Evolutionary conservation across 805 yeast species (phyloP), one percentile per base, ranked within the genome.

Genomic region (Metschnikowia similis): DNA sequence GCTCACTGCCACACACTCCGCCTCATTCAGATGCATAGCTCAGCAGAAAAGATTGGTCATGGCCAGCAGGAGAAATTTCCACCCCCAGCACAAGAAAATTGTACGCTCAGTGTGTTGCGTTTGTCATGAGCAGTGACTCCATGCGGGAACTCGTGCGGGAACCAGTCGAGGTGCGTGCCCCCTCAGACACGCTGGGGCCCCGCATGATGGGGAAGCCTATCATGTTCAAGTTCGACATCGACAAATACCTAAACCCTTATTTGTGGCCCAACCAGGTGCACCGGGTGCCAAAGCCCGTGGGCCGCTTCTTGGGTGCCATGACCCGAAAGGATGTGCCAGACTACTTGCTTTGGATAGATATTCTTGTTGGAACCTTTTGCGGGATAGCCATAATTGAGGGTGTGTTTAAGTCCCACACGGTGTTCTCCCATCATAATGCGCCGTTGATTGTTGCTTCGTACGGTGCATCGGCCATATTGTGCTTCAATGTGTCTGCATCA

Each of bases 401-500:
- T 0, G 67, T 80, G 0, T 80, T 79, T 58, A 65, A 61, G 52
- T 59, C 61, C 45, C 65, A 65, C 45, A 66, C 70, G 0, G 75
- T 69, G 0, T 78, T 79, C 55, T 57, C 65, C 3, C 42, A 53
- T 17, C 74, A 71, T 51, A 58, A 66, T 46, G 75, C 79, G 0
- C 83, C 83, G 3, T 58, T 70, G 9, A 69, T 80, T n/a, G 66
- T 80, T 36, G 84, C 83, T 2, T 67, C 76, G 54, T 80, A 80
- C 55, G 89, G 84, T 0, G 89, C 89, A 0, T 69, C 83, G 2
- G 85, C 87, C 1, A 76, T 84, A 34, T 66, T 84, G 10, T 66
- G 80, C 38, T 84, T 77, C 64, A 83, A 83, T 58, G 76, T 80
- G 1, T 65, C 69, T n/a, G 72, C 62, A 17, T 76, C 78, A 0